phyloP scores from a whole-genome alignment of 495 filamentous ascomycete species.

The Ramalina peruviana region DNA sequence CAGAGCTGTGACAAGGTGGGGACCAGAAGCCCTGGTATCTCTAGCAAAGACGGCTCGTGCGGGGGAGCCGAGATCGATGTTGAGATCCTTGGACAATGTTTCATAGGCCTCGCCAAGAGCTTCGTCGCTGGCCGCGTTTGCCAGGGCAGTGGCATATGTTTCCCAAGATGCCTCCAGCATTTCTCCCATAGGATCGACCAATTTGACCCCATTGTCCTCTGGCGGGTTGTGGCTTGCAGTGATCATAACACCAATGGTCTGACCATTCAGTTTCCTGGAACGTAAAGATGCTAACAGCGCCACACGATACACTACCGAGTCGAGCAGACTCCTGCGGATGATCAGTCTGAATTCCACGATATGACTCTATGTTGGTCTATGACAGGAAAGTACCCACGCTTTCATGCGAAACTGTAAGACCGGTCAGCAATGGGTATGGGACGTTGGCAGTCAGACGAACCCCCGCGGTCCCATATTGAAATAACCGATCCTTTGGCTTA shows the following conservation, averaged over 20 bases:
- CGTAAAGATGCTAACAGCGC: constrained; percentile 83
- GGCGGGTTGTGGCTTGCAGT: constrained; percentile 97
- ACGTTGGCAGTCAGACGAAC: constrained; percentile 31
- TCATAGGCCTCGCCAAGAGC: constrained; percentile 62
- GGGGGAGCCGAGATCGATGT: constrained; percentile 54
- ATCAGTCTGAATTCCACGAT: not conserved
- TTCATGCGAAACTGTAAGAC: constrained; percentile 59
- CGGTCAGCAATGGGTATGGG: constrained; percentile 14
- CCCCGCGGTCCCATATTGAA: constrained; percentile 91
- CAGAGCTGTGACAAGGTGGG: constrained; percentile 63
- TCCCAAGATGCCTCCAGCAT: constrained; percentile 98
- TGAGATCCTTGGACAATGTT: constrained; percentile 52
- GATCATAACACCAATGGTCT: constrained; percentile 96
- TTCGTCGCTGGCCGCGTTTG: constrained; percentile 65
- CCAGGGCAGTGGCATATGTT: constrained; percentile 66
- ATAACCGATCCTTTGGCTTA: constrained; percentile 55
- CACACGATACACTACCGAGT: constrained; percentile 81
- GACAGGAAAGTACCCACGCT: constrained; percentile 39
- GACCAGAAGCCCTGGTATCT: constrained; percentile 86
- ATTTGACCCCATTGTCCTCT: constrained; percentile 94
- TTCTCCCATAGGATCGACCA: constrained; percentile 94
- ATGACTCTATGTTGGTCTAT: not conserved
- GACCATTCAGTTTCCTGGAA: constrained; percentile 72
- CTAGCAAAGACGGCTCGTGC: constrained; percentile 79
- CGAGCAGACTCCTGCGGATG: constrained; percentile 39